Evolutionary conservation across 306 rosid species (phyloP).

Genomic region (Mimosa bimucronata): DNA sequence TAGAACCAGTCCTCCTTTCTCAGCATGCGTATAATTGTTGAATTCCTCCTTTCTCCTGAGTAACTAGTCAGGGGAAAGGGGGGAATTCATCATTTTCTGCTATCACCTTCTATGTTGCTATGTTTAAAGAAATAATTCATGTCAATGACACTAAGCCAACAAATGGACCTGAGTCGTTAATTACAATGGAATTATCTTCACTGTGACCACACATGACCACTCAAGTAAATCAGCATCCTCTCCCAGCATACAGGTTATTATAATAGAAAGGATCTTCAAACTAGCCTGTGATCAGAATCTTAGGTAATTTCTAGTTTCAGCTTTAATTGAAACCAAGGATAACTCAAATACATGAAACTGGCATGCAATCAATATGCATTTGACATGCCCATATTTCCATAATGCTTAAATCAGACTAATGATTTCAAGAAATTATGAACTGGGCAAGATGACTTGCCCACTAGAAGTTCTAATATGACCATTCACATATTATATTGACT

Average conservation of each 20-base stretch:
- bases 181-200: not conserved
- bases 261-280: not conserved
- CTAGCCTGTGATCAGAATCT: not conserved
- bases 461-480: not conserved
- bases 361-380: not conserved
- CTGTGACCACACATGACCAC: not conserved
- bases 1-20: not conserved
- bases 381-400: not conserved
- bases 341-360: not conserved
- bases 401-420: conserved; percentile 17
- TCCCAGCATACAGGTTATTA: not conserved
- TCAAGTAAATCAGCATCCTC: not conserved
- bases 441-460: conserved; percentile 4
- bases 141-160: not conserved
- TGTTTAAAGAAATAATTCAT: not conserved
- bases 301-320: not conserved
- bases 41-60: not conserved
- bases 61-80: not conserved
- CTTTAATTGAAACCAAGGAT: not conserved
- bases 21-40: no score
- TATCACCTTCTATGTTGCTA: not conserved
- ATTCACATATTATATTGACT: not conserved
- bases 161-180: not conserved
- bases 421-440: conserved; percentile 6
- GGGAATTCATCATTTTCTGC: not conserved